These are phyloP conservation scores for Aaosphaeria pasadenensis DNA, from an alignment of 2,329 filamentous ascomycete species.

Conservation along the genomic window DNA sequence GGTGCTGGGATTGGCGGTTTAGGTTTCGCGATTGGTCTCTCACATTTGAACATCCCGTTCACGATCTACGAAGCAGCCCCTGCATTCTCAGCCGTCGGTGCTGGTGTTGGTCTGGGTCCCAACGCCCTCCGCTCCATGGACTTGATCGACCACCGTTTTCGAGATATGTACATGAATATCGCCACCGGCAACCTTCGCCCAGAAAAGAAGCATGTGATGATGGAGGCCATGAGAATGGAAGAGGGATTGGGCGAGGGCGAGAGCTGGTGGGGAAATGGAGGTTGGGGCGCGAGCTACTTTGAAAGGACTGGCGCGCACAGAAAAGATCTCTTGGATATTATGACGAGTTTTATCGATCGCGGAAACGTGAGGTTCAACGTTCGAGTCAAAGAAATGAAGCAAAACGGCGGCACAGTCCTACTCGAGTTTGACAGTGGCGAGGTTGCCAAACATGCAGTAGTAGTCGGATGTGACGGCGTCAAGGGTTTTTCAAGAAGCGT, in stretches of 20 bases:
- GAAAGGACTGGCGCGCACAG: conserved; percentile 42
- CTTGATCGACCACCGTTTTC: conserved; percentile 39
- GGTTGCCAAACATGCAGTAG: conserved; percentile 35
- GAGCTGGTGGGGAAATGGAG: conserved; percentile 34
- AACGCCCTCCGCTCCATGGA: conserved; percentile 44
- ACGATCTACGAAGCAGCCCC: conserved; percentile 25
- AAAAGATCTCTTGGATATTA: conserved; percentile 43
- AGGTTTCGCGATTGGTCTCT: conserved; percentile 22
- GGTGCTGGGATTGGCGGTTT: conserved; percentile 29
- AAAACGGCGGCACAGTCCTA: conserved; percentile 34
- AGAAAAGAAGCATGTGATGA: conserved; percentile 39
- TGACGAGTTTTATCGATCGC: conserved; percentile 45
- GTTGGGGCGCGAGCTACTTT: conserved; percentile 37
- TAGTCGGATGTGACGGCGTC: conserved; percentile 50
- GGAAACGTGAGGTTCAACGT: conserved; percentile 27
- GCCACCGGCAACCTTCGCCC: conserved; percentile 39
- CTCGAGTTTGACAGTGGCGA: conserved; percentile 36
- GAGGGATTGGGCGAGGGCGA: conserved; percentile 40
- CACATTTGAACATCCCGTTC: conserved; percentile 17
- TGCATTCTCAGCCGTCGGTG: conserved; percentile 21
- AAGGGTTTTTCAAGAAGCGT: conserved; percentile 28
- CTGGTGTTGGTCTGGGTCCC: conserved; percentile 36
- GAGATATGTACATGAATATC: conserved; percentile 37
- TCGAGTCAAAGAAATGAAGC: conserved; percentile 21
- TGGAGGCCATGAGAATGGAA: conserved; percentile 42